phyloP scores from a whole-genome alignment of 257 asterid species.

The Nyctanthes arbortristis region DNA sequence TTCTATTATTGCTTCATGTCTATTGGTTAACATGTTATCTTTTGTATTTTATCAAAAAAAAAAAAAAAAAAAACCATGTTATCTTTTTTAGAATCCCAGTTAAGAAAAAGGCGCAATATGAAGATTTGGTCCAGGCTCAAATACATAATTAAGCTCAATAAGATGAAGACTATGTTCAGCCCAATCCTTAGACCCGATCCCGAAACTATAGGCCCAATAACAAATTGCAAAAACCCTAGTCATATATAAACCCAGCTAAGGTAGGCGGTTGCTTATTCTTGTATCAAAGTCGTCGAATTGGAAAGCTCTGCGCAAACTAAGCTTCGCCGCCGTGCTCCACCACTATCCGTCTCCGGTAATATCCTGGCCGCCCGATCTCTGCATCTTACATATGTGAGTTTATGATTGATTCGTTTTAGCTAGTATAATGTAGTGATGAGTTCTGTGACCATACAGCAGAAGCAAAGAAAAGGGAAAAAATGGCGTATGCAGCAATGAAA shows the following conservation, averaged over 20 bases:
- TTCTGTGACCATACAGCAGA: neutral
- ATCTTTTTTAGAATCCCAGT: too few species aligned
- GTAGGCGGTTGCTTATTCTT: neutral
- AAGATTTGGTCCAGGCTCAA: too few species aligned
- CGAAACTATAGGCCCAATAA: neutral
- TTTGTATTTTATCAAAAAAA: too few species aligned
- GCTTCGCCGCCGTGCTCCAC: neutral
- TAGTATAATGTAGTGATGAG: neutral
- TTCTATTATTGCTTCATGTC: too few species aligned
- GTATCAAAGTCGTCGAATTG: neutral
- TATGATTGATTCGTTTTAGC: neutral
- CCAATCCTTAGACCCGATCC: neutral
- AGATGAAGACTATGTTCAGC: neutral
- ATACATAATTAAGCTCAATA: too few species aligned
- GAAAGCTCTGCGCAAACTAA: neutral
- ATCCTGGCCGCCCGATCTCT: neutral
- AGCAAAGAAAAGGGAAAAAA: constrained; percentile 15
- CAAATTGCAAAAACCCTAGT: neutral
- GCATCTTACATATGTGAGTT: neutral
- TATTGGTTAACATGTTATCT: too few species aligned
- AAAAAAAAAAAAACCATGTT: too few species aligned
- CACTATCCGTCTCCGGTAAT: neutral
- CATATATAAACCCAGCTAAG: neutral
- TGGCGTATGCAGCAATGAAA: constrained; percentile 54
- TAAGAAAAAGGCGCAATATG: too few species aligned